Base-by-base conservation (phyloP, 495 filamentous ascomycete genomes). In the Trichocladium uniseriatum region DNA sequence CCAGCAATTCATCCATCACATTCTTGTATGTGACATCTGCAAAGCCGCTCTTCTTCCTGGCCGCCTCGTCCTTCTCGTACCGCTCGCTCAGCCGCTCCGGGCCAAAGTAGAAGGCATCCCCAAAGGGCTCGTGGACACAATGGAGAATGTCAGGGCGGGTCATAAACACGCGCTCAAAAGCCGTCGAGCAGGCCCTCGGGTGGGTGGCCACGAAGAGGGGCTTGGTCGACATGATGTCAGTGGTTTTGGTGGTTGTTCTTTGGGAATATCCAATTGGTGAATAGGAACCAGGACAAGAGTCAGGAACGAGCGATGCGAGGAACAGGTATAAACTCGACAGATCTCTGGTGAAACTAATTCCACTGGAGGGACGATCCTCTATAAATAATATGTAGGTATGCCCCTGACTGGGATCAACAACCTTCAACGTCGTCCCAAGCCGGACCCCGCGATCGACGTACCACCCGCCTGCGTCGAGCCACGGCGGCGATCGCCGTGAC, bases 161-260 rank as follows among this genome's bases (percentile, higher is more conserved):
- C 92, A 98, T 96, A 64, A 98, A 95, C 51, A 96, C 92, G 60
- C 91, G 75, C 70, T 98, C 92, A 68, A 96, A 98, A 0, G 91
- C 92, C 18, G 92, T 96, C 8, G 89, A 95, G 68, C 88, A 94
- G 49, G 92, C 84, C 58, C 92, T 76, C 6, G 92, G 92, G 67
- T 97, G 92, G 45, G 92, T 95, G 19, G 84, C 91, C 41, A 94
- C 77, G 56, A 95, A 95, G 60, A 98, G 86, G 35, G 89, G 86
- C 60, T 84, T 91, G 58, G 68, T 69, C 34, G 82, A 81, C 85
- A 89, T 88, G 36, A 21, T 71, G 55, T 10, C 19, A 16, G 29
- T 7, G 11, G 42, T 34, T 35, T 1, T 2, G 4, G 3, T 3
- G 3, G 4, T 27, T 27, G 24, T 27, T 27, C 8, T 8, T 27